Conservation (phyloP, 2,329 filamentous ascomycete genomes). For the Colletotrichum higginsianum region DNA sequence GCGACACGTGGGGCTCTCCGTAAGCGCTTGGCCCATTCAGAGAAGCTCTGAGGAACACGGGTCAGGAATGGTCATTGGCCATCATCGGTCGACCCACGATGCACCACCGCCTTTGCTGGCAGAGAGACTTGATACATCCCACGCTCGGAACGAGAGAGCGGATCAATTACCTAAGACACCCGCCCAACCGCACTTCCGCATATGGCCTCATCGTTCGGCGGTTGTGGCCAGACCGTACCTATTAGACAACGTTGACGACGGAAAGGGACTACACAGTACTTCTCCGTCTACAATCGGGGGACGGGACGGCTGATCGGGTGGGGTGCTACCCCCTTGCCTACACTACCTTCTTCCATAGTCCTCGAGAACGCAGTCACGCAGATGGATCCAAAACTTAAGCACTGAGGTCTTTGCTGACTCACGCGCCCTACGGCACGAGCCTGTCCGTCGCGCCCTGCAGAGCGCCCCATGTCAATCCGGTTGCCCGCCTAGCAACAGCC, state of each 20-base stretch:
- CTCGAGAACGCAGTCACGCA: slow-evolving; percentile 1
- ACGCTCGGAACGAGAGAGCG: slow-evolving; percentile 27
- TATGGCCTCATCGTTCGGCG: slow-evolving; percentile 14
- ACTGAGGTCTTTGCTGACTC: slow-evolving; percentile 14
- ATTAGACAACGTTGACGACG: not conserved
- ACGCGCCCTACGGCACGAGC: slow-evolving; percentile 1
- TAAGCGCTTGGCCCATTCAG: slow-evolving; percentile 8
- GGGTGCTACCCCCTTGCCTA: slow-evolving; percentile 12
- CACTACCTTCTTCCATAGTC: not conserved
- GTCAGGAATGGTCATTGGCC: not conserved
- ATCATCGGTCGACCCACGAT: slow-evolving; percentile 14
- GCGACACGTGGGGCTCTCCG: slow-evolving; percentile 9
- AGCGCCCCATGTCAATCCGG: slow-evolving; percentile 27
- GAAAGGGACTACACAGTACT: not conserved
- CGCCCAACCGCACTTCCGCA: slow-evolving; percentile 23
- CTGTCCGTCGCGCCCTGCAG: slow-evolving; percentile 28
- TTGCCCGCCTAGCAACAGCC: slow-evolving; percentile 6
- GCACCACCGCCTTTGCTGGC: slow-evolving; percentile 2
- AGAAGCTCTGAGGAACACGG: not conserved
- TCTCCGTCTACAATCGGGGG: slow-evolving; percentile 17
- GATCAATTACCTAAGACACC: slow-evolving; percentile 33
- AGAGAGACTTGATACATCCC: slow-evolving; percentile 10
- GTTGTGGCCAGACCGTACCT: not conserved
- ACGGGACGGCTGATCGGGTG: slow-evolving; percentile 12
- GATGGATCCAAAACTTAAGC: not conserved